Evolutionary conservation across 805 yeast species (phyloP).

Genomic region (Candida methanosorbosa): DNA sequence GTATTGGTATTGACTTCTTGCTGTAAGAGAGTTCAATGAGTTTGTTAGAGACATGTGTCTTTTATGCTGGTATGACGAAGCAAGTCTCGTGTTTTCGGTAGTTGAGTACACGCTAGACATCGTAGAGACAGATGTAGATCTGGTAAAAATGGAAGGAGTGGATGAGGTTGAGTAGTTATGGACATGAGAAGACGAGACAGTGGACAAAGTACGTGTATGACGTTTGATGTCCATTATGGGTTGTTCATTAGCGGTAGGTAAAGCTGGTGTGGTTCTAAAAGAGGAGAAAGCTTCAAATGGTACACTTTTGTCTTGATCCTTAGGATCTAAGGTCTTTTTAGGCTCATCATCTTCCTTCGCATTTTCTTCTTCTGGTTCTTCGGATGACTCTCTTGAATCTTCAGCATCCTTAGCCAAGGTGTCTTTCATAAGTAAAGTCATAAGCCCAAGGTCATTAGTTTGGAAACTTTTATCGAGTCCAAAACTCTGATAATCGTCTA

Average conservation of each 20-base stretch:
- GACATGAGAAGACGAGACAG: slow-evolving; percentile 12
- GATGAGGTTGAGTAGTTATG: slow-evolving; percentile 3
- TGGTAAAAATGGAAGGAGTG: slow-evolving; percentile 18
- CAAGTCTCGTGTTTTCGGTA: slow-evolving; percentile 1
- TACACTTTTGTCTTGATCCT: background rate
- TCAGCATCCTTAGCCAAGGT: background rate
- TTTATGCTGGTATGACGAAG: background rate
- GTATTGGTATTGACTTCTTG: background rate
- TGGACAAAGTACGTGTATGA: slow-evolving; percentile 9
- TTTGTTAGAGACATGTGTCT: background rate
- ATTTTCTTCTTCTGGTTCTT: background rate
- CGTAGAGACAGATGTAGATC: slow-evolving; percentile 20
- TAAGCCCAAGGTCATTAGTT: slow-evolving; percentile 6
- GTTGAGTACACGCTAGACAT: slow-evolving; percentile 12
- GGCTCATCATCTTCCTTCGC: background rate
- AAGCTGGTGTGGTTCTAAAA: slow-evolving; percentile 19
- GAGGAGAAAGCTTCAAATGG: slow-evolving; percentile 20
- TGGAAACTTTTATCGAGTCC: slow-evolving; percentile 21
- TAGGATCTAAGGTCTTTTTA: slow-evolving; percentile 7
- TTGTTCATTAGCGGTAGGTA: background rate
- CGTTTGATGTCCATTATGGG: background rate
- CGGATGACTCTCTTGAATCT: background rate
- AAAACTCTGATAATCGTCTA: slow-evolving; percentile 19
- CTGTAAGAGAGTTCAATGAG: slow-evolving; percentile 1
- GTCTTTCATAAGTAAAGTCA: slow-evolving; percentile 5